These are phyloP conservation scores for Eimeria maxima DNA, from an alignment of 169 alveolate species.

Conservation along the genomic window DNA sequence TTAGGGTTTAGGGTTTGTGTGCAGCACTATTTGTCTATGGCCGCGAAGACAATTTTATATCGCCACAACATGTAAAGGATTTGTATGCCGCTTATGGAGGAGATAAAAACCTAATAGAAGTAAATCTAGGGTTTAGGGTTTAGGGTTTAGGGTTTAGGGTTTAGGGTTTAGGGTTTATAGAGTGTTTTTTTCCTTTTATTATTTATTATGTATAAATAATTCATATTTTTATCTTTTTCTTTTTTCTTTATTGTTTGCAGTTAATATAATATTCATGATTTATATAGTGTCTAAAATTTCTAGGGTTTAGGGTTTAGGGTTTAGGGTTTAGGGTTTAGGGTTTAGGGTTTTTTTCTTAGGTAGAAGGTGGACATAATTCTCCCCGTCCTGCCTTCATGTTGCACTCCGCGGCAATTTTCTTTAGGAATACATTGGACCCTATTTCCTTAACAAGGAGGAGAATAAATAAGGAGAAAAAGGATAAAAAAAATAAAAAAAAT, in stretches of 20 bases:
- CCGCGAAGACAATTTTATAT: constrained; percentile 84
- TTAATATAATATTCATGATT: too few species aligned
- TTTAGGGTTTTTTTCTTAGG: constrained; percentile 61
- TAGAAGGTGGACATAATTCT: constrained; percentile 88
- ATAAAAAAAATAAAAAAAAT: not conserved
- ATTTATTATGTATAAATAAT: too few species aligned
- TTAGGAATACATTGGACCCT: constrained; percentile 68
- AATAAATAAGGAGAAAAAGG: not conserved
- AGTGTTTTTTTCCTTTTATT: too few species aligned
- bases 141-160: constrained; percentile 23
- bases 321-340: constrained; percentile 57
- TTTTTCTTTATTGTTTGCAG: constrained; percentile 81
- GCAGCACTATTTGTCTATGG: constrained; percentile 84
- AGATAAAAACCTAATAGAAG: constrained; percentile 68
- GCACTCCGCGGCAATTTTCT: constrained; percentile 86
- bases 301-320: constrained; percentile 20
- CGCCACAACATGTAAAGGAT: constrained; percentile 79
- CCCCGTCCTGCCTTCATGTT: constrained; percentile 85
- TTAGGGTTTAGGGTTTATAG: not conserved
- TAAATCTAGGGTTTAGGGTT: constrained; percentile 15
- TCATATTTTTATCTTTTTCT: too few species aligned
- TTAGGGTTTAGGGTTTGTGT: constrained; percentile 5
- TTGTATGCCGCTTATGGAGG: constrained; percentile 69
- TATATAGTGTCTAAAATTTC: not conserved
- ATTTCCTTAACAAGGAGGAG: not conserved